Conservation (phyloP, 2,329 filamentous ascomycete genomes). For the Stemphylium vesicarium region DNA sequence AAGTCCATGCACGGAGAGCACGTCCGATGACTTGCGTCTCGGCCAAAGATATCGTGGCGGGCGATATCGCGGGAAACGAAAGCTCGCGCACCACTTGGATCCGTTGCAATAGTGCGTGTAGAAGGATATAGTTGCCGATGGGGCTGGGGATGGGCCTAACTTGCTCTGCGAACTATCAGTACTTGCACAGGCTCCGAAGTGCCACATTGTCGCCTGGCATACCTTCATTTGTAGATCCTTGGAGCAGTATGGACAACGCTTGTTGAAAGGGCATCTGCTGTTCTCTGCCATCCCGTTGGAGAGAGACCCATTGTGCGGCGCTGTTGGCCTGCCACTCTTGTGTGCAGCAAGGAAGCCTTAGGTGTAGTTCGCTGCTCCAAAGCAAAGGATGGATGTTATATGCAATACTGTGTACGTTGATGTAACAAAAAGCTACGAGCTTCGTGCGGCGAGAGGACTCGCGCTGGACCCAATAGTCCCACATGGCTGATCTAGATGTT, state of each 20-base stretch:
- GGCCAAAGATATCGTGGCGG: slow-evolving; percentile 23
- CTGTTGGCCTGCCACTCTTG: slow-evolving; percentile 35
- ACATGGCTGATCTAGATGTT: slow-evolving; percentile 30
- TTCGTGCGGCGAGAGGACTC: slow-evolving; percentile 42
- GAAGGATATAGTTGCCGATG: slow-evolving; percentile 41
- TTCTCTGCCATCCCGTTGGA: slow-evolving; percentile 31
- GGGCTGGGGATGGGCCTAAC: slow-evolving; percentile 38
- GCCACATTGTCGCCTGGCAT: background rate
- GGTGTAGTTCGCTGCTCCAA: slow-evolving; percentile 38
- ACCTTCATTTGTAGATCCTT: slow-evolving; percentile 19
- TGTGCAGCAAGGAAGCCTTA: slow-evolving; percentile 36
- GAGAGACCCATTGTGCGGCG: slow-evolving; percentile 34
- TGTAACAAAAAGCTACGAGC: slow-evolving; percentile 40
- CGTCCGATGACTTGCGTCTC: slow-evolving; percentile 34
- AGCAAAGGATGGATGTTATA: slow-evolving; percentile 41
- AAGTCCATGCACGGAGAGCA: slow-evolving; percentile 45
- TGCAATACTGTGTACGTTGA: slow-evolving; percentile 43
- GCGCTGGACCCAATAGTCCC: slow-evolving; percentile 38
- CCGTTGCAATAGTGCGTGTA: slow-evolving; percentile 38
- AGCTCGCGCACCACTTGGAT: slow-evolving; percentile 39
- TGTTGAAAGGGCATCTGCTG: slow-evolving; percentile 39
- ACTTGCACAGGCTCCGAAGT: background rate
- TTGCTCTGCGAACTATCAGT: slow-evolving; percentile 9
- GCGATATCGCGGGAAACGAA: slow-evolving; percentile 27
- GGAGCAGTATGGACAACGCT: slow-evolving; percentile 34